Base-by-base conservation (phyloP, 192 early-diverging fungal genomes). In the Coemansia sp. region DNA sequence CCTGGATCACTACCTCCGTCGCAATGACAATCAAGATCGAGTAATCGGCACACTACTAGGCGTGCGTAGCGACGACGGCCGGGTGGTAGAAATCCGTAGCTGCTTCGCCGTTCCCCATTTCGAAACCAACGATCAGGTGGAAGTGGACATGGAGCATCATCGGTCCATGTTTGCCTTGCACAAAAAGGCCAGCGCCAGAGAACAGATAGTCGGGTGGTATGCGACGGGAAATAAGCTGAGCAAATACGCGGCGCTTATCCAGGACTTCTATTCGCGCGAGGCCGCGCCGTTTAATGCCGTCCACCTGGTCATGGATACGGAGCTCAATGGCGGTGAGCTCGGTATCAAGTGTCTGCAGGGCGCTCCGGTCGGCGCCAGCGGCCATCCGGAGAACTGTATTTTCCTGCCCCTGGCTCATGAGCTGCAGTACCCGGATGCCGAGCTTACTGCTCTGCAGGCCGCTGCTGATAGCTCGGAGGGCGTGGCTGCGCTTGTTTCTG, bases 171-270 rank as follows among this genome's bases (percentile, higher is more conserved):
- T 87, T 72, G 85, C 86, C 56, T 85, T 95, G 52, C 94, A 97
- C 77, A 90, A 90, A 76, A 84, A 88, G 55, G 93, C 92, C 19
- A 93, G 94, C 69, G 78, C 90, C 18, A 89, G 90, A 63, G 95
- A 98, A 71, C 84, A 89, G 50, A 89, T 96, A 64, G 86, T 98
- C 53, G 95, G 95, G 47, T 98, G 95, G 95, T 98, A 96, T 56
- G 86, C 89, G 13, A 88, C 89, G 10, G 89, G 89, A 23, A 66
- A 69, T 28, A 53, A 77, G 67, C 81, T 92, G 67, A 86, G 86
- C 78, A 83, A 85, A 63, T 86, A 87, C 65, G 84, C 86, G 14
- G 84, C 90, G 58, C 78, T 89, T 56, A 84, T 90, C 54, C 90
- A 91, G 81, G 80, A 95, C 79, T 86, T 89, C 83, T 89, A 88